Percentiles rank a stretch among this genome's conserved stretches.
These are phyloP conservation scores for Musa schizocarpa DNA, from an alignment of 176 grass and related monocot genomes.

Conservation along the genomic window DNA sequence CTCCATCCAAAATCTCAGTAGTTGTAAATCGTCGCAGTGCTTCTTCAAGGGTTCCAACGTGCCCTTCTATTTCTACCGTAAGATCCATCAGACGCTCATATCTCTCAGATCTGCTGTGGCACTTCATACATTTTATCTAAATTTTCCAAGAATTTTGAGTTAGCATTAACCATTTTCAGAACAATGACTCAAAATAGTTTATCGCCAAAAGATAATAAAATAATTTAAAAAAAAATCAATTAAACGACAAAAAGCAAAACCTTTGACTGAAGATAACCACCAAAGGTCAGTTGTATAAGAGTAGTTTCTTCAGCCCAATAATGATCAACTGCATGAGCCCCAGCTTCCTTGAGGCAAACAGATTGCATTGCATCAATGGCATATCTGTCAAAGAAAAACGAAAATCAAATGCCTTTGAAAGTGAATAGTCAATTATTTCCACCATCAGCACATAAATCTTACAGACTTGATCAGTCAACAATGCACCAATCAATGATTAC, in stretches of 20 bases:
- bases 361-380: slow-evolving; percentile 31
- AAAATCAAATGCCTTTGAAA: neutral
- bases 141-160: slow-evolving; percentile 5
- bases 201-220: neutral
- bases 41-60: slow-evolving; percentile 24
- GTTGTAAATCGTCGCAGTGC: slow-evolving; percentile 18
- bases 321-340: neutral
- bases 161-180: neutral
- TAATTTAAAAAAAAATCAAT: neutral
- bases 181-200: neutral
- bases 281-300: slow-evolving; percentile 21
- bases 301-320: slow-evolving; percentile 21
- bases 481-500: too few relatives aligned
- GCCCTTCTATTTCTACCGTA: slow-evolving; percentile 24
- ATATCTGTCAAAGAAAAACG: slow-evolving; percentile 15
- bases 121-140: slow-evolving; percentile 27
- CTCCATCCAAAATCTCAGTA: slow-evolving; percentile 24
- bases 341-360: slow-evolving; percentile 27
- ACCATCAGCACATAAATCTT: neutral
- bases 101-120: slow-evolving; percentile 16
- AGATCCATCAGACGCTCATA: slow-evolving; percentile 30
- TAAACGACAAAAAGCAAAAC: neutral
- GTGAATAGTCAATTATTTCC: neutral
- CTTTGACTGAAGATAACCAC: slow-evolving; percentile 29
- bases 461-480: neutral